These are phyloP conservation scores for Hypoxylon sp. DNA, from an alignment of 2,329 filamentous ascomycete genomes.

Conservation along the genomic window DNA sequence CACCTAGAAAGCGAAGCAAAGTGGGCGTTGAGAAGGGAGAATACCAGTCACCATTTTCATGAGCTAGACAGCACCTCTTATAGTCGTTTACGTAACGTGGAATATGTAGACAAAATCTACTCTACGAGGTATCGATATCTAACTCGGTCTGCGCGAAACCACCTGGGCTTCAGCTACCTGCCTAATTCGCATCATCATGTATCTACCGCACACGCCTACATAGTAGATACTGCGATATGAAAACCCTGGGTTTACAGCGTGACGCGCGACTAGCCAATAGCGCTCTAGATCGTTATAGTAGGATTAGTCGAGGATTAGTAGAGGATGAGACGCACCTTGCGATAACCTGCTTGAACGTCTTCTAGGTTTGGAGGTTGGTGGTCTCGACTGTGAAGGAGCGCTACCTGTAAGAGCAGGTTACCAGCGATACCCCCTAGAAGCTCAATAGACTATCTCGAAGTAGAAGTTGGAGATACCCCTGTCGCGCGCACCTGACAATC, in stretches of 20 bases:
- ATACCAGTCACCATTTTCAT: neutral
- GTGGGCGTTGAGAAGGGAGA: neutral
- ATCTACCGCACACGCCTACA: conserved; percentile 13
- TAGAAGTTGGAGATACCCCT: conserved; percentile 40
- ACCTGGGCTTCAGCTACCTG: conserved; percentile 34
- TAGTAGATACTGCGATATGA: conserved; percentile 22
- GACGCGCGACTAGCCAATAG: conserved; percentile 32
- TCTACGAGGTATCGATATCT: conserved; percentile 12
- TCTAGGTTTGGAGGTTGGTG: conserved; percentile 21
- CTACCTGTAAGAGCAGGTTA: conserved; percentile 33
- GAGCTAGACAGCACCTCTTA: conserved; percentile 18
- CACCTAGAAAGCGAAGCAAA: neutral
- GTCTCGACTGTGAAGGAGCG: conserved; percentile 33
- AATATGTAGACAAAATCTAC: conserved; percentile 5
- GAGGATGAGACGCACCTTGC: conserved; percentile 7
- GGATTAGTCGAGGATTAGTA: conserved; percentile 29
- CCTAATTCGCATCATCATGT: conserved; percentile 36
- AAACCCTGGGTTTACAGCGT: conserved; percentile 24
- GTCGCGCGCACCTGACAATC: conserved; percentile 37
- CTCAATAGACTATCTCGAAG: conserved; percentile 31
- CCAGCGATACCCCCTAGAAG: conserved; percentile 18
- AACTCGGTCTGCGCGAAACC: conserved; percentile 18
- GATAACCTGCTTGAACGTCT: conserved; percentile 10
- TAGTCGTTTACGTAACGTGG: conserved; percentile 16
- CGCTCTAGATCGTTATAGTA: conserved; percentile 21